These are phyloP conservation scores for Parastagonospora nodorum DNA, from an alignment of 2,329 filamentous ascomycete species.

Conservation along the genomic window DNA sequence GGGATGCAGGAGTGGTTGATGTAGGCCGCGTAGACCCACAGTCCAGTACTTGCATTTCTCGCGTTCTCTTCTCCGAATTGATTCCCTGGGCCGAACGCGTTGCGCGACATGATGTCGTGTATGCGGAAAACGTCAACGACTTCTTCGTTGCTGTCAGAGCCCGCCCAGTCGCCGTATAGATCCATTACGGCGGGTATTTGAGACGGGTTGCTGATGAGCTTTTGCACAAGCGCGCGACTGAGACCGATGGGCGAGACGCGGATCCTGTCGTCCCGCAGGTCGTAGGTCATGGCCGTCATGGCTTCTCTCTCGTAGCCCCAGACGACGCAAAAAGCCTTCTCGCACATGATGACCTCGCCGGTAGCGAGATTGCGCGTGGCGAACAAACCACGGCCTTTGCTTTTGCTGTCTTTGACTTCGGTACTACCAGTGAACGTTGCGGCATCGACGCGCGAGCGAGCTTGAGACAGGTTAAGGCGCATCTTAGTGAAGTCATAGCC, in stretches of 20 bases:
- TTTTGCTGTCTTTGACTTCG: slow-evolving; percentile 47
- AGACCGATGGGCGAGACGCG: slow-evolving; percentile 28
- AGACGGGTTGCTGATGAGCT: slow-evolving; percentile 53
- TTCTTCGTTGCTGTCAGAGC: slow-evolving; percentile 47
- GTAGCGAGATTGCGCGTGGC: slow-evolving; percentile 53
- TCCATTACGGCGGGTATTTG: slow-evolving; percentile 40
- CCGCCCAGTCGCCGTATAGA: slow-evolving; percentile 39
- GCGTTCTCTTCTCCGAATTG: slow-evolving; percentile 31
- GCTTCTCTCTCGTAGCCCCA: slow-evolving; percentile 51
- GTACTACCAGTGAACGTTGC: slow-evolving; percentile 54
- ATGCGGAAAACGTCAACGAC: slow-evolving; percentile 58
- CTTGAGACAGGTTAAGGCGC: slow-evolving; percentile 42
- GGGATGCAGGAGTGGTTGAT: slow-evolving; percentile 53
- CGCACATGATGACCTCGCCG: slow-evolving; percentile 60
- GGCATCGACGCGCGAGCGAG: slow-evolving; percentile 54
- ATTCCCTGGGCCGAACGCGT: slow-evolving; percentile 50
- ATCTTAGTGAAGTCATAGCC: slow-evolving; percentile 45
- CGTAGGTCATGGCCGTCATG: slow-evolving; percentile 52
- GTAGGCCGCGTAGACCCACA: slow-evolving; percentile 50
- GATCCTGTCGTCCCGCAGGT: slow-evolving; percentile 45
- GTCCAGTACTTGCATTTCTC: slow-evolving; percentile 36
- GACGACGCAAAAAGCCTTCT: slow-evolving; percentile 58
- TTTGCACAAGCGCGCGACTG: slow-evolving; percentile 48
- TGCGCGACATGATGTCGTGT: slow-evolving; percentile 51
- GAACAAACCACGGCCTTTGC: slow-evolving; percentile 58